Percentiles rank a stretch among this genome's conserved stretches.
phyloP scores from a whole-genome alignment of 139 green algal genomes.

The Micractinium conductrix region DNA sequence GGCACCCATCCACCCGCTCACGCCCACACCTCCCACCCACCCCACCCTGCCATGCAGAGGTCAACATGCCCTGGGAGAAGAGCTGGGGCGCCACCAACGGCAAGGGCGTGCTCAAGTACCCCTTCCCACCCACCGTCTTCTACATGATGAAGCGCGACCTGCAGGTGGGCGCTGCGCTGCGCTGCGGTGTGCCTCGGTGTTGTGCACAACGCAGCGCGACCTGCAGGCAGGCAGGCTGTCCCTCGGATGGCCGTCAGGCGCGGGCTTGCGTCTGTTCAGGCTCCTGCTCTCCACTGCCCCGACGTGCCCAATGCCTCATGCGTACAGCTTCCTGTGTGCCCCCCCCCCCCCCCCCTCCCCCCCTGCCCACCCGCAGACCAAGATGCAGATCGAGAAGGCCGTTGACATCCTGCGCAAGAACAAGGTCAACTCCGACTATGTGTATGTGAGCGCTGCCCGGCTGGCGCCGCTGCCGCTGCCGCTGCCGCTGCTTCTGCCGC shows the following conservation, averaged over 20 bases:
- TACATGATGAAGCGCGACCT: constrained; percentile 23
- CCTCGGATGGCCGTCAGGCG: too few species aligned
- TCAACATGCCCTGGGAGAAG: constrained; percentile 32
- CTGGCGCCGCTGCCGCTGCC: background rate
- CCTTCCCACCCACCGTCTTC: constrained; percentile 14
- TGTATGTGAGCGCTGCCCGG: constrained; percentile 9
- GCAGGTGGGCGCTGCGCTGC: too few species aligned
- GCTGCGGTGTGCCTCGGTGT: too few species aligned
- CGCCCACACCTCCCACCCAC: background rate
- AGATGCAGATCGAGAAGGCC: constrained; percentile 8
- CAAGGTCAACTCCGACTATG: background rate
- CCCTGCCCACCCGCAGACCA: too few species aligned
- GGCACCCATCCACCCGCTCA: background rate
- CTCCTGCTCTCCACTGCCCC: too few species aligned
- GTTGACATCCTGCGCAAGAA: constrained; percentile 2
- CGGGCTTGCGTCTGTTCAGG: too few species aligned
- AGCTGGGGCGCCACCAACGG: constrained; percentile 9
- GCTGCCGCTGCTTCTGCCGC: too few species aligned
- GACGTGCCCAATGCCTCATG: too few species aligned
- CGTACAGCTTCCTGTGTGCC: too few species aligned
- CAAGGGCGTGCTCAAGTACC: background rate
- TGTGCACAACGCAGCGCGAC: too few species aligned
- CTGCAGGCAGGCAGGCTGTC: too few species aligned
- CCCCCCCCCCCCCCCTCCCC: too few species aligned
- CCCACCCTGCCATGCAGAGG: background rate